Base-by-base conservation (phyloP, 805 yeast genomes). In the Metschnikowia reukaufii region DNA sequence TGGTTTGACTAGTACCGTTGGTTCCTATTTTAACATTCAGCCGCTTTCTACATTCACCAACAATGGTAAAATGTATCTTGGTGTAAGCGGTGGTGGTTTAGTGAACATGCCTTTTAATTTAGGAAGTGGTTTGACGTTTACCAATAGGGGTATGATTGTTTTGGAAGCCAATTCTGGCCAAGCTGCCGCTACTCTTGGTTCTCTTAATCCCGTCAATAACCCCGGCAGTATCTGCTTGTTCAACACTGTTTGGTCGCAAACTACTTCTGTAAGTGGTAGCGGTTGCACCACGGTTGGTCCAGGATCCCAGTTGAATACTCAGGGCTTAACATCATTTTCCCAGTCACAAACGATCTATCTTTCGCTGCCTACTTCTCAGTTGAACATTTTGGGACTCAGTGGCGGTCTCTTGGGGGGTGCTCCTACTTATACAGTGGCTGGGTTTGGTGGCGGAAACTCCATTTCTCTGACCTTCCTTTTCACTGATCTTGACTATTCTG, bases 221-320 rank as follows among this genome's bases (percentile, higher is more conserved):
- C 42, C 54, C 31, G 69, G 69, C 45, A 52, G 56, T 18, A 63
- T 65, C 42, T 65, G 69, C 51, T 54, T 65, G 45, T 47, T 49
- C 25, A 58, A 61, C 39, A 49, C 51, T 37, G 51, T 40, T 13
- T 65, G 58, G 45, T 42, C 50, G 9, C 66, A 61, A 51, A 48
- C 59, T 12, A 55, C 62, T 16, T 39, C 17, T 21, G 53, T 65
- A 29, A 8, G 27, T 0, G 68, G 68, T 35, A 40, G 42, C 18
- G 69, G 69, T 41, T 65, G 69, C 54, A 48, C 59, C 25, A 27
- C 39, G 15, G 35, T 39, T 33, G 36, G 9, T 21, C n/a, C 34
- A 12, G 34, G 34, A 13, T 25, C 30, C 7, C 7, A 12, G 7
- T 8, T 25, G 7, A 12, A 12, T 25, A 8, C 12, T 8, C 19